Base-by-base conservation (phyloP, 768 basidiomycete genomes). In the Omphalotus guepiniiformis region DNA sequence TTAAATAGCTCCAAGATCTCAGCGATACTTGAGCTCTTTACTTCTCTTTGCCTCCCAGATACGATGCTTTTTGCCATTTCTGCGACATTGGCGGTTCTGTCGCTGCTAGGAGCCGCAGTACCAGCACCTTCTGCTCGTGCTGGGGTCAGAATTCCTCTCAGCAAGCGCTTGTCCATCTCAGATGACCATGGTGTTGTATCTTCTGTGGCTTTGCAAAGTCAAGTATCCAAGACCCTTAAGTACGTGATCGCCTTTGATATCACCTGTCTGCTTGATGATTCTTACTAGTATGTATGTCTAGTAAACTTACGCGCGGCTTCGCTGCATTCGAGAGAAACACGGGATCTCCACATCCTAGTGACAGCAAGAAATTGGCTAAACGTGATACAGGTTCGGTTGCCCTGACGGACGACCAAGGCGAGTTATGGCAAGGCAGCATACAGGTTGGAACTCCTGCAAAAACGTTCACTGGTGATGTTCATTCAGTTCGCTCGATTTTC, bases 381-480 rank as follows among this genome's bases (percentile, higher is more conserved):
- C 63, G 70, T 29, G 59, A 50, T 19, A 59, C 60, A 2, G 65
- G 65, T 15, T 29, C 50, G 19, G 62, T 59, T 23, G 36, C 62
- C 6, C 63, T 79, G 30, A 62, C 63, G 9, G 66, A 69, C 41
- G 66, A 71, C 39, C 26, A 43, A 32, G 63, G 62, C 12, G 53
- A 60, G 35, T 59, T 77, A 49, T 79, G 78, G 78, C 64, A 67
- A 30, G 76, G 76, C 21, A 44, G 60, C 4, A 70, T 79, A 35
- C 58, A 58, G 18, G 70, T 79, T 15, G 79, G 79, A 6, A 76
- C 69, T 7, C 79, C 79, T 15, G 60, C 72, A 4, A 57, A 60
- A 50, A 54, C 49, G 12, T 78, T 71, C 54, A 67, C 62, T 52
- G 76, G 72, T 75, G 53, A 55, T 37, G 48, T 6, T 19, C 9